Conservation (phyloP, 768 basidiomycete species). For the Boletus patriciae region DNA sequence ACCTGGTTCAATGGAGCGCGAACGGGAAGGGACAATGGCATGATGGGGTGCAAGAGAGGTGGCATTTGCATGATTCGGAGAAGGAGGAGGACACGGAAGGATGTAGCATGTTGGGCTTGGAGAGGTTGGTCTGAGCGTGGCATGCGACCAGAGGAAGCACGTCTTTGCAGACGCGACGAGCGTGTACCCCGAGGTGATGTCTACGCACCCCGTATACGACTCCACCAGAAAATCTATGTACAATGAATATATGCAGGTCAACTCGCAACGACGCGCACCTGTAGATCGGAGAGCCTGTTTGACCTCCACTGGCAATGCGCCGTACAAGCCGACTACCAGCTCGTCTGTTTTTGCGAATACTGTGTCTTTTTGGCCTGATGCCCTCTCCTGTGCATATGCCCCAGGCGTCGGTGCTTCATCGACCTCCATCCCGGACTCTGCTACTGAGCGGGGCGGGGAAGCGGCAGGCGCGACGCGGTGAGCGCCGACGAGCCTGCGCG, state of each 20-base stretch:
- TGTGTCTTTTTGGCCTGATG: conserved; percentile 31
- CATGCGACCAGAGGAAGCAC: conserved; percentile 84
- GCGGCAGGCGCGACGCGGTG: conserved; percentile 19
- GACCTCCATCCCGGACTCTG: conserved; percentile 63
- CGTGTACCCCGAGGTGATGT: conserved; percentile 70
- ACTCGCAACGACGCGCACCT: conserved; percentile 39
- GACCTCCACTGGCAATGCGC: conserved; percentile 69
- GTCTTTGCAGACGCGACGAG: conserved; percentile 69
- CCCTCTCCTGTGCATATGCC: conserved; percentile 40
- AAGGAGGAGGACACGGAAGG: conserved; percentile 63
- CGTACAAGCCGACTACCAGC: conserved; percentile 64
- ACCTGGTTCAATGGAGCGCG: conserved; percentile 65
- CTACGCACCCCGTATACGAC: conserved; percentile 68
- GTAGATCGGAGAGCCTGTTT: conserved; percentile 68
- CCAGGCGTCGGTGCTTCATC: conserved; percentile 52
- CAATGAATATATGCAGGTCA: background rate
- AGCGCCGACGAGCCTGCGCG: conserved; percentile 26
- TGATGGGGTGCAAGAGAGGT: conserved; percentile 51
- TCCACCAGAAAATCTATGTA: conserved; percentile 68
- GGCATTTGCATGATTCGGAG: conserved; percentile 42
- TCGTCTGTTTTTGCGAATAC: conserved; percentile 76
- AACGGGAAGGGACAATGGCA: conserved; percentile 63
- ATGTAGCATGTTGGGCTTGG: conserved; percentile 74
- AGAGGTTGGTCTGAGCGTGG: conserved; percentile 61
- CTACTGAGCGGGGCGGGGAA: conserved; percentile 35